A percentile compares a stretch with the other conserved stretches of the same genome.
phyloP scores from a whole-genome alignment of 1,284 basidiomycete genomes.

The Puccinia brachypodii region DNA sequence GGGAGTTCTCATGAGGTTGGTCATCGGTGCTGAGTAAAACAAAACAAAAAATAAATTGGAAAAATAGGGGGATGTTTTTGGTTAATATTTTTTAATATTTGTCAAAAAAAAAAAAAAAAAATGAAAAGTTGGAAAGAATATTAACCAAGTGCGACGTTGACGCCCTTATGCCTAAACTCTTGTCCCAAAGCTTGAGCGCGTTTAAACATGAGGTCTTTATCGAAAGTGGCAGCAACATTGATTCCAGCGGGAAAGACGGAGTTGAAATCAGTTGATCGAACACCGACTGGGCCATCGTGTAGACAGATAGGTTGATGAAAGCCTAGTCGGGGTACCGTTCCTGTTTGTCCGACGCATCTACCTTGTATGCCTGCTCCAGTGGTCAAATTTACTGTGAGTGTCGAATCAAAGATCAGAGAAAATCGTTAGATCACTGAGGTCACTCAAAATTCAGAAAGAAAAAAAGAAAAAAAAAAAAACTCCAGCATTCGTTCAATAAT shows the following conservation, averaged over 20 bases:
- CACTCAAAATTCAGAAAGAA: background rate
- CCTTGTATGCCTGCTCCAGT: constrained; percentile 30
- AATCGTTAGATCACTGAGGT: background rate
- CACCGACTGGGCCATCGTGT: constrained; percentile 55
- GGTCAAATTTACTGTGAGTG: constrained; percentile 30
- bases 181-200: constrained; percentile 54
- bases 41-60: background rate
- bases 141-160: constrained; percentile 54
- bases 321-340: constrained; percentile 50
- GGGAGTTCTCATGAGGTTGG: constrained; percentile 52
- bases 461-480: background rate
- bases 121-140: too few relatives aligned
- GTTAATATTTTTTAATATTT: background rate
- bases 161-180: constrained; percentile 55
- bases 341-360: constrained; percentile 30
- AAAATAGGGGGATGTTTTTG: background rate
- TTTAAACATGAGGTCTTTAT: constrained; percentile 52
- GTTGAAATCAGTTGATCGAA: constrained; percentile 53
- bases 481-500: background rate
- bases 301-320: constrained; percentile 54
- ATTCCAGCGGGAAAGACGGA: constrained; percentile 55
- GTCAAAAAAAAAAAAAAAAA: background rate
- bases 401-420: background rate
- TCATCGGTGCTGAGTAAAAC: constrained; percentile 52
- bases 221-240: constrained; percentile 56